Evolutionary conservation across 352 stramenopile species (phyloP), one percentile per base, ranked within the genome.

Genomic region (Phytophthora cactorum): DNA sequence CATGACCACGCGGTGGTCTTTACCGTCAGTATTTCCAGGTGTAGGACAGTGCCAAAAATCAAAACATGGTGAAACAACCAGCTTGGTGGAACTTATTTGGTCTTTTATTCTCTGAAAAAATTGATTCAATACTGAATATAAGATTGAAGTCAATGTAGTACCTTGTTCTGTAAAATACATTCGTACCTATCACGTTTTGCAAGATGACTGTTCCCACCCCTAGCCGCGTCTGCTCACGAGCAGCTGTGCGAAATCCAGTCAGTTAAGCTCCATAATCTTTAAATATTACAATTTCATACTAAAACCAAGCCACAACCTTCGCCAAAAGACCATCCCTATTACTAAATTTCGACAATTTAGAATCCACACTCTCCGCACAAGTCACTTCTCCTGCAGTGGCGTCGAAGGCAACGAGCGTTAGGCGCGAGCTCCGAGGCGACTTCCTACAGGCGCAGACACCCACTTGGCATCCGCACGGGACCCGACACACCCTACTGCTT

Each of bases 311-410:
- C 39, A 60, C 43, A 0, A 8, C 6, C 12, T 46, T 55, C 4
- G 15, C 25, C 11, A 51, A 54, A 39, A 15, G 15, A 32, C 46
- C 49, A 39, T 52, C 50, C 22, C 17, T 22, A 31, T 57, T 6
- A 39, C 64, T 54, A 47, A 31, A 46, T 54, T 52, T 62, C 28
- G 4, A 31, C 41, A 67, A 63, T 31, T 22, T n/a, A 39, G 27
- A 29, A 11, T 36, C 17, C 43, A 14, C 32, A 17, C 29, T 31
- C 28, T 45, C 31, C 29, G 36, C 28, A 31, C 50, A 47, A 38
- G 49, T 59, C 70, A 74, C 70, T 77, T 77, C 47, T 74, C 51
- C 59, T 77, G 70, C 72, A 55, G 59, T 73, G 59, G 64, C 49
- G 51, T 73, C 50, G 64, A 27, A 46, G 32, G 54, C 55, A 72